Conservation (phyloP, 2,329 filamentous ascomycete species). For the Lachnum nothofagi region DNA sequence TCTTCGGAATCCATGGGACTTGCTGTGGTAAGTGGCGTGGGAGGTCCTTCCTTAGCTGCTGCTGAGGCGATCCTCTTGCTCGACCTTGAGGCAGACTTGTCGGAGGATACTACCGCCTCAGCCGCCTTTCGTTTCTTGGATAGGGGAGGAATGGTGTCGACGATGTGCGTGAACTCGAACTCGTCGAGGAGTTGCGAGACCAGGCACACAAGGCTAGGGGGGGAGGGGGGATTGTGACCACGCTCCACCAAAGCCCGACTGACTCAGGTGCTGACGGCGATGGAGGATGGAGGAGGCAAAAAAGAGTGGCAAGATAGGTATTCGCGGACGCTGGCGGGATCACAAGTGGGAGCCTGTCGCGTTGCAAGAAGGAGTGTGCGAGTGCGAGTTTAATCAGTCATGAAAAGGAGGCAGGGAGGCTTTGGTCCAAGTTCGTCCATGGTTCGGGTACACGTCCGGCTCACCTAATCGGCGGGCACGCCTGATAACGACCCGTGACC, state of each 20-base stretch:
- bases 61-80: slow-evolving; percentile 35
- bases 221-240: neutral
- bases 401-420: no score
- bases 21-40: slow-evolving; percentile 51
- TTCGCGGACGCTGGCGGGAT: no score
- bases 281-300: neutral
- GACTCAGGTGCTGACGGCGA: slow-evolving; percentile 2
- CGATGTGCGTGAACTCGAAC: slow-evolving; percentile 23
- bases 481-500: no score
- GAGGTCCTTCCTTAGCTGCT: slow-evolving; percentile 41
- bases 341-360: no score
- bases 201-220: slow-evolving; percentile 28
- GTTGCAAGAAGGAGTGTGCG: no score
- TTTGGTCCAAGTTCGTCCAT: no score
- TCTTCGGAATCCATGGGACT: slow-evolving; percentile 90
- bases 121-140: slow-evolving; percentile 49
- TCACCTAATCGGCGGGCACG: no score
- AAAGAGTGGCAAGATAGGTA: no score
- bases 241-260: neutral
- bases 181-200: slow-evolving; percentile 25
- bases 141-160: slow-evolving; percentile 48
- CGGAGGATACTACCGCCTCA: slow-evolving; percentile 36
- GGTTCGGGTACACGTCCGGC: no score
- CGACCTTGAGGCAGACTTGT: slow-evolving; percentile 32
- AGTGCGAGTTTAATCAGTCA: no score